Evolutionary conservation across 2,329 filamentous ascomycete genomes (phyloP), one percentile per base, ranked within the genome.

Genomic region (Penicillium fuscoglaucum): DNA sequence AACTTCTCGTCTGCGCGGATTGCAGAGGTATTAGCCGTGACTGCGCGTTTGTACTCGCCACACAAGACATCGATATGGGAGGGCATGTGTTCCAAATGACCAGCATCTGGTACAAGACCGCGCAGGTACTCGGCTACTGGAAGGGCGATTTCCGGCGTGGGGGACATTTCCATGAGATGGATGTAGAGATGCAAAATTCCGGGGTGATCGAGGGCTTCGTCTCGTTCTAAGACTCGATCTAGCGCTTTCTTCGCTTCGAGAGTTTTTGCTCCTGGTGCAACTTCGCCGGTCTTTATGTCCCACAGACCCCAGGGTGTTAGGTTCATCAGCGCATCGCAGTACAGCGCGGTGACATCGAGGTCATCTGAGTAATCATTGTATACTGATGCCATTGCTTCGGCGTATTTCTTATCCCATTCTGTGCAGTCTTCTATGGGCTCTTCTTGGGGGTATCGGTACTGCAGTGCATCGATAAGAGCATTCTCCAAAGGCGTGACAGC

Each of bases 131-230:
- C 82, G 4, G 88, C 88, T 0, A 82, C 77, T 0, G 82, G 77
- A 12, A 90, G 71, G 1, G 86, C 89, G 1, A 72, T 71, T 68
- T 90, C 89, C 0, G 89, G 89, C 0, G 78, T 80, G 0, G 79
- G 75, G 0, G 88, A 91, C 89, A 91, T 91, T 69, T 92, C 89
- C 82, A 90, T 89, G 6, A 90, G 81, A 65, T 91, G 89, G 46
- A 91, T 89, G 70, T 92, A 92, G 33, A 92, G 75, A 71, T 93
- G 90, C 6, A 92, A 77, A 0, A 92, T 74, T 0, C 90, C 90
- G 0, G 90, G 87, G 66, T 95, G 90, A 6, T 76, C 64, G 6
- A 79, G 70, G 1, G 79, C 82, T 8, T 77, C 79, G 1, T 79
- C 71, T 3, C 78, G 76, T 1, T 72, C 66, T 26, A 93, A 73